phyloP scores from a whole-genome alignment of 768 basidiomycete genomes.

The Exidia glandulosa region DNA sequence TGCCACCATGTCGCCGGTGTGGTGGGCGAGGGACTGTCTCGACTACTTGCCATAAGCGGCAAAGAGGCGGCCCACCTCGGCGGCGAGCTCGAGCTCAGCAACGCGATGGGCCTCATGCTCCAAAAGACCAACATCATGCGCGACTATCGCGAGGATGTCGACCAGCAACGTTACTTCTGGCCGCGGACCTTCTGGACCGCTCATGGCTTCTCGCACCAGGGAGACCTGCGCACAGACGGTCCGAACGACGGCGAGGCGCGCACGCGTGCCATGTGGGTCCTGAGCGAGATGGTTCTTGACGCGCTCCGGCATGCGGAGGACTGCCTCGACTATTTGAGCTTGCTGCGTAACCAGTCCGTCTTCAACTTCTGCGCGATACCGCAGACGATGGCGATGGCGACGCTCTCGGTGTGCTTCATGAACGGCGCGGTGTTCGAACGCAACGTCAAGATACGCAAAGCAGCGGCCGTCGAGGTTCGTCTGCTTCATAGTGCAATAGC shows the following conservation, averaged over 20 bases:
- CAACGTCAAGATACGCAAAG: conserved; percentile 94
- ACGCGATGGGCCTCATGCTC: conserved; percentile 89
- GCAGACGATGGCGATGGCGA: conserved; percentile 91
- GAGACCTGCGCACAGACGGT: conserved; percentile 35
- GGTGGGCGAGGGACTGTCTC: conserved; percentile 89
- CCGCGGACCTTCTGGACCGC: conserved; percentile 83
- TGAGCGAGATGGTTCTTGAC: conserved; percentile 84
- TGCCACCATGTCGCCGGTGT: conserved; percentile 98
- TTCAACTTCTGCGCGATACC: conserved; percentile 97
- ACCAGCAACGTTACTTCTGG: conserved; percentile 85
- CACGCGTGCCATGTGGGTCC: conserved; percentile 63
- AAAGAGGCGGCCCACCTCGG: conserved; percentile 70
- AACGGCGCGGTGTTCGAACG: conserved; percentile 74
- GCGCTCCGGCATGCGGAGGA: conserved; percentile 77
- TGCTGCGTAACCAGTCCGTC: conserved; percentile 82
- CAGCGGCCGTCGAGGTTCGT: conserved; percentile 67
- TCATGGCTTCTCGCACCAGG: conserved; percentile 63
- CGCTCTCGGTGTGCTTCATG: conserved; percentile 86
- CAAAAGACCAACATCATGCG: conserved; percentile 99
- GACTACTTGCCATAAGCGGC: conserved; percentile 74
- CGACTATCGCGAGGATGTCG: conserved; percentile 85
- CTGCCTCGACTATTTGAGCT: conserved; percentile 76
- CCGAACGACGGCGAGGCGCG: conserved; percentile 37
- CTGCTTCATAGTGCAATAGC: no score
- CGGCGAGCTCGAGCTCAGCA: conserved; percentile 75